Evolutionary conservation across 2,329 filamentous ascomycete genomes (phyloP).

Genomic region (Aspergillus aculeatus): DNA sequence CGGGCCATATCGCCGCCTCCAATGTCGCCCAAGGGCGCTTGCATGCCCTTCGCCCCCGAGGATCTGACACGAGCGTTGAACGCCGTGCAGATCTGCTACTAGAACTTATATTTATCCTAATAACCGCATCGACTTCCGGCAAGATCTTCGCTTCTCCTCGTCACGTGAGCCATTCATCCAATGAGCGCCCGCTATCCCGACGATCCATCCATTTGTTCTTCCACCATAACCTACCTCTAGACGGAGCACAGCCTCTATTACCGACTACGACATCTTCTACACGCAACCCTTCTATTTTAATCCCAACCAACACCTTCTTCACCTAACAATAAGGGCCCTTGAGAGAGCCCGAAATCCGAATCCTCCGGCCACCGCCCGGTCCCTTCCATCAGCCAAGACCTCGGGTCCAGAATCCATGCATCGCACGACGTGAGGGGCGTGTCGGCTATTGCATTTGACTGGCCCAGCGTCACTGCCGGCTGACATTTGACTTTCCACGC

Average conservation of each 20-base stretch:
- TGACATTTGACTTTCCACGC: constrained; percentile 10
- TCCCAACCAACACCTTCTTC: background rate
- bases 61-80: constrained; percentile 39
- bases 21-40: constrained; percentile 25
- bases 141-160: constrained; percentile 8
- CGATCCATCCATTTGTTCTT: background rate
- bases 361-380: background rate
- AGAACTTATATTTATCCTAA: constrained; percentile 8
- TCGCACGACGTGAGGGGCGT: constrained; percentile 7
- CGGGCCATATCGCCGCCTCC: constrained; percentile 27
- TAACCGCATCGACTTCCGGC: constrained; percentile 9
- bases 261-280: background rate
- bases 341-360: background rate
- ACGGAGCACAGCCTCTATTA: background rate
- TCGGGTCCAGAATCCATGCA: background rate
- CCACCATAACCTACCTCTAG: background rate
- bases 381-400: background rate
- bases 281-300: constrained; percentile 2
- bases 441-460: background rate
- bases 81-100: constrained; percentile 34
- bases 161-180: constrained; percentile 3
- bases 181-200: background rate
- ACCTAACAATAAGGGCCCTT: background rate
- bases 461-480: background rate
- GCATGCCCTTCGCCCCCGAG: constrained; percentile 35